These are phyloP conservation scores for Solanum paucissectum DNA, from an alignment of 257 asterid species.

Conservation along the genomic window DNA sequence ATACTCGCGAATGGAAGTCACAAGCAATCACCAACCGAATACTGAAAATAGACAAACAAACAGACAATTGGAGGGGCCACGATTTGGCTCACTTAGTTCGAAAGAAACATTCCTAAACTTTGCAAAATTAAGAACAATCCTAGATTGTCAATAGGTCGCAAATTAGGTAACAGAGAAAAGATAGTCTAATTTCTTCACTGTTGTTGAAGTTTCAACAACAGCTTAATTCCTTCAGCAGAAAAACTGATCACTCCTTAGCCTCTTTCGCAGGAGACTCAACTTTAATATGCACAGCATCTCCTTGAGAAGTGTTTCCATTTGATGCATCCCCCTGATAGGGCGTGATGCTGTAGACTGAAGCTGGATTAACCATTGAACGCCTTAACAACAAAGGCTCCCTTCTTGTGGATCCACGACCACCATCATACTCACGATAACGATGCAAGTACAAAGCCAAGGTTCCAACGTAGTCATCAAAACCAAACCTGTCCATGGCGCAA, in stretches of 20 bases:
- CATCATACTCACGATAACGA: slow-evolving; percentile 73
- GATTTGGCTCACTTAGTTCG: background rate
- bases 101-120: background rate
- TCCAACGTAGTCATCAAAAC: slow-evolving; percentile 80
- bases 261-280: slow-evolving; percentile 29
- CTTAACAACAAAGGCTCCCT: slow-evolving; percentile 39
- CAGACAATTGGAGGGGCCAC: background rate
- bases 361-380: slow-evolving; percentile 30
- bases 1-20: background rate
- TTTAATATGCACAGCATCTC: background rate
- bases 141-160: background rate
- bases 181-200: background rate
- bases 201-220: background rate
- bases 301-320: slow-evolving; percentile 39
- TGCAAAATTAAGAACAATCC: background rate
- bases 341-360: slow-evolving; percentile 13
- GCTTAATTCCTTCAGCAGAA: background rate
- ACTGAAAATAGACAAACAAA: background rate
- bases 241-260: slow-evolving; percentile 33
- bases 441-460: slow-evolving; percentile 72
- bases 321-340: slow-evolving; percentile 24
- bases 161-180: background rate
- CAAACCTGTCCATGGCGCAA: slow-evolving; percentile 94
- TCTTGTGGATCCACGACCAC: slow-evolving; percentile 53
- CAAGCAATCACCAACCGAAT: background rate